Conservation (phyloP, 2,329 filamentous ascomycete genomes). For the Arachnomyces sp. region DNA sequence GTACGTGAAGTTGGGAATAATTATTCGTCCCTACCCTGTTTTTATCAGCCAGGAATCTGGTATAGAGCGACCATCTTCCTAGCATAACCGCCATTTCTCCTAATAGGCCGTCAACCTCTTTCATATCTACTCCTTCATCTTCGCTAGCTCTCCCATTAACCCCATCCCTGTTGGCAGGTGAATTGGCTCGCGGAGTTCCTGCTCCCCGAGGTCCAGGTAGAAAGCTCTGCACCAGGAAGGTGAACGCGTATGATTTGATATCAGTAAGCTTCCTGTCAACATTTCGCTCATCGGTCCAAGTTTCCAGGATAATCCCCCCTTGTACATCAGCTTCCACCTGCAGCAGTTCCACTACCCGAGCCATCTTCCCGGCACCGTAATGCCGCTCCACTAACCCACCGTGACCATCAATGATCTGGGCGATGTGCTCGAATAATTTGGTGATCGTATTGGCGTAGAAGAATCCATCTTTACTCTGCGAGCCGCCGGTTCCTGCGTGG, state of each 20-base stretch:
- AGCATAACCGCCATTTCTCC: slow-evolving; percentile 90
- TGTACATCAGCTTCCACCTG: slow-evolving; percentile 95
- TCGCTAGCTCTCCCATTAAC: slow-evolving; percentile 57
- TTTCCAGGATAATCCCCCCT: slow-evolving; percentile 89
- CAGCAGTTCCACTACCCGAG: slow-evolving; percentile 81
- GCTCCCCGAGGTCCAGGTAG: slow-evolving; percentile 61
- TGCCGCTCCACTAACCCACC: slow-evolving; percentile 86
- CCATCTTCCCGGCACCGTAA: slow-evolving; percentile 90
- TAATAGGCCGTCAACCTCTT: slow-evolving; percentile 80
- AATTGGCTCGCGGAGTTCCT: slow-evolving; percentile 63
- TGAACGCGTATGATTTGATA: slow-evolving; percentile 96
- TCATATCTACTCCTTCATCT: slow-evolving; percentile 94
- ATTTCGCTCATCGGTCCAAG: slow-evolving; percentile 82
- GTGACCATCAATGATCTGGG: slow-evolving; percentile 89
- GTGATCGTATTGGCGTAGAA: slow-evolving; percentile 90
- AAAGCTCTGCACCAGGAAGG: slow-evolving; percentile 93
- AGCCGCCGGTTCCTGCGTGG: slow-evolving; percentile 56
- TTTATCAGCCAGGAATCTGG: slow-evolving; percentile 79
- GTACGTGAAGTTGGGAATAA: slow-evolving; percentile 11
- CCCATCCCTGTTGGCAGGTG: slow-evolving; percentile 59
- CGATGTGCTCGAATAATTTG: slow-evolving; percentile 93
- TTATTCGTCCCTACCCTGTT: slow-evolving; percentile 56
- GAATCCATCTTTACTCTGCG: slow-evolving; percentile 64
- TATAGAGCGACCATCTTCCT: slow-evolving; percentile 85
- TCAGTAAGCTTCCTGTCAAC: slow-evolving; percentile 85